These are phyloP conservation scores for Globisporangium middletonii DNA, from an alignment of 352 stramenopile genomes.

Conservation along the genomic window DNA sequence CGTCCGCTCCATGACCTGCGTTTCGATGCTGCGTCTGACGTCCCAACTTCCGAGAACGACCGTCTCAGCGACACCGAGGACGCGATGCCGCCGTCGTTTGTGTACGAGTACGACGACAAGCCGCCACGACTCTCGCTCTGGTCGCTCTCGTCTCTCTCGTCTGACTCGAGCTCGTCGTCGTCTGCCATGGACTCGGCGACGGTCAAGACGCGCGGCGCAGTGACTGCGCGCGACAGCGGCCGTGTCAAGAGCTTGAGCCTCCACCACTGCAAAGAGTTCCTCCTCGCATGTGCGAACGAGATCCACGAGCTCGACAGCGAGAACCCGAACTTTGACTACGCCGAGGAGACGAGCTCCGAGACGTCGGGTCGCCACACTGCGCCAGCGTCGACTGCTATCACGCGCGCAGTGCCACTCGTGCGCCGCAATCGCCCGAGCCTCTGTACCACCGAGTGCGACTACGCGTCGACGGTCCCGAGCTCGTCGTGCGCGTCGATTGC, in stretches of 20 bases:
- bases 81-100: conserved; percentile 11
- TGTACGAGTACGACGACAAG: conserved; percentile 11
- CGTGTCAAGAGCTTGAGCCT: conserved; percentile 40
- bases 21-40: conserved; percentile 11
- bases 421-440: neutral
- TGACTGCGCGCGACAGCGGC: conserved; percentile 20
- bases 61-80: neutral
- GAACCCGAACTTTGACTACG: conserved; percentile 68
- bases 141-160: conserved; percentile 4
- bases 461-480: conserved; percentile 31
- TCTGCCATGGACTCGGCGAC: neutral
- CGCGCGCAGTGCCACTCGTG: no score
- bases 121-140: neutral
- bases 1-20: neutral
- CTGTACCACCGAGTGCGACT: conserved; percentile 29
- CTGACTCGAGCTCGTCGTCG: neutral
- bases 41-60: conserved; percentile 8
- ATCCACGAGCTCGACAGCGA: conserved; percentile 74
- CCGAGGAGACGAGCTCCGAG: conserved; percentile 37
- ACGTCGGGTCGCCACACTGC: neutral
- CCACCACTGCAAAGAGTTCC: conserved; percentile 55
- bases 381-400: neutral
- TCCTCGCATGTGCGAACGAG: conserved; percentile 73
- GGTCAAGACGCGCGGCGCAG: neutral
- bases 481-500: conserved; percentile 17